Base-by-base conservation (phyloP, 2,329 filamentous ascomycete genomes). In the Pyrenochaeta sp. region DNA sequence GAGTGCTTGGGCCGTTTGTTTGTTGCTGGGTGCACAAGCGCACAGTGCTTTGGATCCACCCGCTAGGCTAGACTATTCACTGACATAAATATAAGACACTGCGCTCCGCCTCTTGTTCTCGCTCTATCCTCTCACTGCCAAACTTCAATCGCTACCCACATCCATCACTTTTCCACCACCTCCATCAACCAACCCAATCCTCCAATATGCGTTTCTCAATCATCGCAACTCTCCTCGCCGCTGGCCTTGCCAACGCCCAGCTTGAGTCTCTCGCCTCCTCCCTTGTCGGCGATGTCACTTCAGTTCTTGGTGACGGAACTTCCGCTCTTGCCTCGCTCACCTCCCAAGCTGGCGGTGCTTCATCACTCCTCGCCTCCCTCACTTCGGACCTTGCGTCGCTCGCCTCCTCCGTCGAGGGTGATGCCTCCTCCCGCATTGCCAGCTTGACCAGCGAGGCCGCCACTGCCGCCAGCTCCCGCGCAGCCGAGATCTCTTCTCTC, bases 181-280 rank as follows among this genome's bases (percentile, higher is more conserved):
- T 24, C 35, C 23, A 36, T 19, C 19, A 34, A 42, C 17, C 35
- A 31, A 35, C 39, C 23, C 44, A 42, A 35, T 34, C 41, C 31
- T 44, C 57, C 60, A 67, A 55, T 30, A 70, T 70, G 67, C 65
- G 65, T 65, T 70, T 70, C 63, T 60, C 67, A 50, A 53, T 57
- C 56, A 43, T 67, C 36, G 50, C 67, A 54, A 54, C 57, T 21
- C 51, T 58, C 51, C 46, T 65, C 55, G 65, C 53, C 48, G 64
- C 65, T 44, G 51, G 55, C 42, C 57, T 49, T 38, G 61, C 54
- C 53, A 52, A 53, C 44, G 65, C 63, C 38, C 65, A 69, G 62
- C 20, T 61, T 31, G 45, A 53, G 35, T 61, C 57, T 28, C n/a
- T 58, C 50, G 19, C 60, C 37, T 61, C 59, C 13, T 67, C 65